Evolutionary conservation across 2,329 filamentous ascomycete species (phyloP), one percentile per base, ranked within the genome.

Genomic region (Monascus ruber): DNA sequence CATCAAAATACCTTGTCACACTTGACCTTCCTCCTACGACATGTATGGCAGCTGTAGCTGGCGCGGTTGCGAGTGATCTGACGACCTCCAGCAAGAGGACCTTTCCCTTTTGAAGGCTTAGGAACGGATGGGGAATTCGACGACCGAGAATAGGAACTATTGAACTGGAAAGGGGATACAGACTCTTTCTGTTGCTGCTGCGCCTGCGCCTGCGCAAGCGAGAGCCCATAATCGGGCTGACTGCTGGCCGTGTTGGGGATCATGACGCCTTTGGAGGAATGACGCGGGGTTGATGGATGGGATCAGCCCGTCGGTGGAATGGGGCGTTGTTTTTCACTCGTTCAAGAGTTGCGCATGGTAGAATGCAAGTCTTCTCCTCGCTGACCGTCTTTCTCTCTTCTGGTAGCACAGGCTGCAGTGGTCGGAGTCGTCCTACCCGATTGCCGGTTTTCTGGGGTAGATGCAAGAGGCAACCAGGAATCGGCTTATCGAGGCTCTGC

Each of bases 61-160:
- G 63, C 58, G 36, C 67, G 62, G 35, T 65, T 68, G 11, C 67
- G 62, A 31, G 66, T 70, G 37, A 70, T 70, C 40, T 68, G 65
- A 37, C 65, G 65, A 33, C 55, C 55, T 29, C 50, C 45, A 4
- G 45, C 47, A 25, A 60, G 38, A 9, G 41, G 34, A 5, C 24
- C 24, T 33, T 33, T 51, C 17, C 38, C 43, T 10, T 37, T 35
- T 25, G 37, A 35, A 9, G 42, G 34, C 32, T 33, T 42, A 10
- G 35, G 34, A 9, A 37, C 36, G n/a, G 44, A 37, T 4, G 41
- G 8, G 9, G 42, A 31, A 7, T 17, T 17, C 17, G 40, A 34
- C 8, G 40, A 34, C 7, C 33, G 37, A 17, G 41, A 10, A 6
- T 39, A n/a, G 6, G 42, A 29, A 25, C 43, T 34, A 8, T 42